Base-by-base conservation (phyloP, 306 rosid genomes). In the Mucuna pruriens region DNA sequence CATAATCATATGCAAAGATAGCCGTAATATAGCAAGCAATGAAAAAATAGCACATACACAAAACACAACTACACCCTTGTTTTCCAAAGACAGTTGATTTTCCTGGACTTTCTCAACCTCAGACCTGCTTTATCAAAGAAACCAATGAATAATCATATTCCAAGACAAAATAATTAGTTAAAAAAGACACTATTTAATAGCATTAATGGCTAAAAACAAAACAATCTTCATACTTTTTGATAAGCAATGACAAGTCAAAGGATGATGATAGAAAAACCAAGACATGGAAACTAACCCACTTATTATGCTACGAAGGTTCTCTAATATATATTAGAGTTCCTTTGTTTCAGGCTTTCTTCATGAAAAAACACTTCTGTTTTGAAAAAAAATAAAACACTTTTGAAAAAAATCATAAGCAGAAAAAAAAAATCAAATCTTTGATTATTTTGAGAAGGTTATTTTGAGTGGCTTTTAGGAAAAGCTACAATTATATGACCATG, bases 21-120 rank as follows among this genome's bases (percentile, higher is more conserved):
- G 80, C 90, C 84, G 84, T 19, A 84, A 68, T 48, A 86, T 64
- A 29, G 99, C 97, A 65, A 93, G 31, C 25, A 84, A 74, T 39
- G 94, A 88, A 86, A 93, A 93, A 46, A 87, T 82, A 33, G 87
- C 46, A 69, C 95, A 90, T 23, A 91, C 74, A 63, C 79, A 10
- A 87, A 93, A 91, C 52, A 91, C 88, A 23, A 84, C 19, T 22
- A 82, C 69, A 55, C 91, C 89, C 84, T 95, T 89, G 57, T 87
- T 88, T 83, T 93, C 97, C 85, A 95, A 77, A 40, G 38, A 88
- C 34, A 19, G 76, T 79, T 95, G 96, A 77, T 89, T 90, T 87
- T 91, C 87, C 55, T 71, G 73, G 2, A 93, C 87, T 76, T 51
- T 85, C 40, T 89, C 91, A 74, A 95, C 92, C 82, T 95, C 94